Evolutionary conservation across 176 grass and related monocot species (phyloP), one percentile per base, ranked within the genome.

Genomic region (Thalia dealbata): DNA sequence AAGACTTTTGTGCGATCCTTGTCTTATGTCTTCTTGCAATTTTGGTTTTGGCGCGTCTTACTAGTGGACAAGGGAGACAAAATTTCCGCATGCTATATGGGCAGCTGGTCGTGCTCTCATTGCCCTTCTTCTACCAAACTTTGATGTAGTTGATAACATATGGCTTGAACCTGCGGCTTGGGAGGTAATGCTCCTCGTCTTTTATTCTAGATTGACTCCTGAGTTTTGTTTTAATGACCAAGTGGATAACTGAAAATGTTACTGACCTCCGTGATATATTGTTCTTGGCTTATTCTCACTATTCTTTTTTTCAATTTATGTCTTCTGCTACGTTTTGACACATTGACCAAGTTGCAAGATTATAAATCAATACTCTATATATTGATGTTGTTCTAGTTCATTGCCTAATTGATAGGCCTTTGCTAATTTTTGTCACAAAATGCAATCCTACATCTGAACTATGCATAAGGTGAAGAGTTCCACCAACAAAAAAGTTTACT

Each of bases 61-160:
- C 61, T 71, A 79, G 77, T 79, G 77, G 77, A 70, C 77, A 50
- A 71, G 66, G 77, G 77, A 79, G 55, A 79, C 67, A 79, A 79
- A 79, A 69, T 79, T 79, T 50, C 79, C 79, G 28, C 79, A 81
- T 75, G 79, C 79, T 46, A 62, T 81, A 10, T 81, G 79, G 79
- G 79, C 72, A 27, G 79, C 79, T 69, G 79, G 79, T 15, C 72
- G 79, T 59, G 62, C 62, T 56, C 72, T 81, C 23, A 59, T 69
- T 75, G 64, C 72, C 1, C 72, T 81, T 81, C 79, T 81, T 69
- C 63, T 81, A 19, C 79, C 79, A 52, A 81, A 81, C 59, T 81
- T 75, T 75, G 79, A 81, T 70, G 64, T 76, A 58, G 79, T 81
- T 70, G 79, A 81, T n/a, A 81, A 75, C 10, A 44, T 76, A 45